phyloP scores from a whole-genome alignment of 352 stramenopile species.

The Phytopythium boreale region DNA sequence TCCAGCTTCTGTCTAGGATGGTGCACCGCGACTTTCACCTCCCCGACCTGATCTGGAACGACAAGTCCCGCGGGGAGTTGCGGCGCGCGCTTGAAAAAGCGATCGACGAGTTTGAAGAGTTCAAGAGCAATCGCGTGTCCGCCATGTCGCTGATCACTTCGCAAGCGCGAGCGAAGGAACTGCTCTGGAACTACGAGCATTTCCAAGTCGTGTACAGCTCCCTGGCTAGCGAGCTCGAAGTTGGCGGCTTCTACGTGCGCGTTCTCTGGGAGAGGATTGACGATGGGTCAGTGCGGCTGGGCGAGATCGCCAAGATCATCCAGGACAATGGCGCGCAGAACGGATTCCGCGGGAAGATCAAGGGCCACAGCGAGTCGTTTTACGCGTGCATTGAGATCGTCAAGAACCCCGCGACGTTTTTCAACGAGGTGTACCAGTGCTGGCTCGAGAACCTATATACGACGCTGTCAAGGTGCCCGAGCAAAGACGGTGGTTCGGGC shows the following conservation, averaged over 20 bases:
- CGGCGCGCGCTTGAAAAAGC: constrained; percentile 38
- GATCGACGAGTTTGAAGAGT: constrained; percentile 49
- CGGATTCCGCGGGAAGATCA: constrained; percentile 36
- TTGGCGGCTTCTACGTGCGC: constrained; percentile 65
- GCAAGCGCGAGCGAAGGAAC: constrained; percentile 16
- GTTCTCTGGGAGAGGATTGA: constrained; percentile 67
- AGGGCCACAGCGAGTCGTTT: constrained; percentile 48
- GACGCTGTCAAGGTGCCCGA: constrained; percentile 3
- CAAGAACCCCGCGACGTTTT: constrained; percentile 55
- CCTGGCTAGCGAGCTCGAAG: constrained; percentile 58
- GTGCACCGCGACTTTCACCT: constrained; percentile 71
- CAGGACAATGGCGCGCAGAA: constrained; percentile 32
- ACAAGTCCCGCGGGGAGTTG: constrained; percentile 49
- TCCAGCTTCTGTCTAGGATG: constrained; percentile 62
- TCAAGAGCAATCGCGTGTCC: constrained; percentile 30
- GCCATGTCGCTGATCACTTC: constrained; percentile 20
- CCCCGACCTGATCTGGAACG: constrained; percentile 81
- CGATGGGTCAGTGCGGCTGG: constrained; percentile 62
- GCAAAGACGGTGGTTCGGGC: background rate
- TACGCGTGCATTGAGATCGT: constrained; percentile 69
- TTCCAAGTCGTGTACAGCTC: constrained; percentile 66
- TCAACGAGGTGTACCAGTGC: constrained; percentile 78
- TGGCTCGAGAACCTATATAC: constrained; percentile 77
- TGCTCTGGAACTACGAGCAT: constrained; percentile 68
- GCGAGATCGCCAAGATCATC: constrained; percentile 43